Percentiles rank a stretch among this genome's conserved stretches.
These are phyloP conservation scores for Lepidium campestre DNA, from an alignment of 441 rosid genomes.

Conservation along the genomic window DNA sequence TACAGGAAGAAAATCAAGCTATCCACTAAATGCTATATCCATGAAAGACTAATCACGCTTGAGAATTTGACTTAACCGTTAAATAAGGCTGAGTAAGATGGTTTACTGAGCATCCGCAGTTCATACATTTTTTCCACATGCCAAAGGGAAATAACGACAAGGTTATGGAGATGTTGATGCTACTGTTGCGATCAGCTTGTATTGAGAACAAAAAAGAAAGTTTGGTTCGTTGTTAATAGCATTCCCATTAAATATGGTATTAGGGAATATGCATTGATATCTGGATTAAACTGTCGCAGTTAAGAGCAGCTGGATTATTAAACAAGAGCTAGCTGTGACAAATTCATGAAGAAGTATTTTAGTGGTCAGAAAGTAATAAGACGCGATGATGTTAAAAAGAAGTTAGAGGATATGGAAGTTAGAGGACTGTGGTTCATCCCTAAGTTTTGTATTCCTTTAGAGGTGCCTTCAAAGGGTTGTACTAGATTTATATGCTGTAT, in stretches of 20 bases:
- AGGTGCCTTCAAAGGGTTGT: no score
- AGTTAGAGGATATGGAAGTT: no score
- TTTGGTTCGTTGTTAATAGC: not conserved
- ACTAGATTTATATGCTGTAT: no score
- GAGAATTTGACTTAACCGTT: not conserved
- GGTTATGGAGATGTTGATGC: not conserved
- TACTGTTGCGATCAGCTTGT: not conserved
- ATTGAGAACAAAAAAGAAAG: not conserved
- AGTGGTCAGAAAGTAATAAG: no score
- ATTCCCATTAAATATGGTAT: not conserved
- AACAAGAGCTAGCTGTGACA: no score
- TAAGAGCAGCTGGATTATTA: no score
- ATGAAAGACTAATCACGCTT: not conserved
- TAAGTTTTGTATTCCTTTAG: no score
- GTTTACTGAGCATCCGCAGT: not conserved
- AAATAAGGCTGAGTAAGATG: not conserved
- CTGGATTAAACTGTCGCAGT: not conserved
- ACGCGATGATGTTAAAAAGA: no score
- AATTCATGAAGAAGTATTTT: no score
- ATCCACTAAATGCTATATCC: not conserved
- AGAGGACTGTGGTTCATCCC: no score
- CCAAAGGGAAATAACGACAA: not conserved
- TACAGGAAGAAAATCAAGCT: not conserved
- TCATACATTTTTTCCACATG: not conserved
- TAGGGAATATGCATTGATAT: not conserved